Evolutionary conservation across 495 filamentous ascomycete species (phyloP).

Genomic region (Aspergillus avenaceus): DNA sequence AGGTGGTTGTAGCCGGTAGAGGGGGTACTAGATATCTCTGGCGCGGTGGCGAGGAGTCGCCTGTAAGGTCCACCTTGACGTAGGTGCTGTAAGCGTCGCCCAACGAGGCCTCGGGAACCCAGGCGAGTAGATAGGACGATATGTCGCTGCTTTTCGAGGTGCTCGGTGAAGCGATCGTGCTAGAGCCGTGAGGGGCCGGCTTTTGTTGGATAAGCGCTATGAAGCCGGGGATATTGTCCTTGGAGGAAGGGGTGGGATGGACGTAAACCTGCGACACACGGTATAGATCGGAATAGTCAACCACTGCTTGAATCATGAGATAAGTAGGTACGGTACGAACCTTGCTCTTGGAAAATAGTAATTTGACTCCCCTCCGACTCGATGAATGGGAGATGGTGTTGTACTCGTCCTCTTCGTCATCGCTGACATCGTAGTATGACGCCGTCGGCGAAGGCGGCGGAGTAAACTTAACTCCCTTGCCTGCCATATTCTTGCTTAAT

Average conservation of each 20-base stretch:
- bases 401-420: conserved; percentile 94
- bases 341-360: conserved; percentile 98
- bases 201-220: conserved; percentile 95
- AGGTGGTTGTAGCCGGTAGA: conserved; percentile 71
- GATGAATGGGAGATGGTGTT: conserved; percentile 86
- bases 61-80: conserved; percentile 88
- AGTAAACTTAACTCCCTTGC: conserved; percentile 32
- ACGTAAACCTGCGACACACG: conserved; percentile 71
- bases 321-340: conserved; percentile 33
- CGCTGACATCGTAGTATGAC: conserved; percentile 94
- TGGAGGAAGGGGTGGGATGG: conserved; percentile 89
- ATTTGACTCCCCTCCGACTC: conserved; percentile 81
- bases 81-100: conserved; percentile 85
- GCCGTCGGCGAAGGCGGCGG: conserved; percentile 72
- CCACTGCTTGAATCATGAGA: neutral
- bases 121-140: conserved; percentile 80
- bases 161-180: conserved; percentile 38
- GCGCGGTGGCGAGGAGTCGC: conserved; percentile 72
- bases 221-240: conserved; percentile 96
- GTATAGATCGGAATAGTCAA: conserved; percentile 3
- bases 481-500: conserved; percentile 21
- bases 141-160: conserved; percentile 45
- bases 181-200: conserved; percentile 23
- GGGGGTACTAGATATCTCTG: conserved; percentile 89
- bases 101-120: conserved; percentile 87